These are phyloP conservation scores for Achaetomiella virescens DNA, from an alignment of 495 filamentous ascomycete species.

Conservation along the genomic window DNA sequence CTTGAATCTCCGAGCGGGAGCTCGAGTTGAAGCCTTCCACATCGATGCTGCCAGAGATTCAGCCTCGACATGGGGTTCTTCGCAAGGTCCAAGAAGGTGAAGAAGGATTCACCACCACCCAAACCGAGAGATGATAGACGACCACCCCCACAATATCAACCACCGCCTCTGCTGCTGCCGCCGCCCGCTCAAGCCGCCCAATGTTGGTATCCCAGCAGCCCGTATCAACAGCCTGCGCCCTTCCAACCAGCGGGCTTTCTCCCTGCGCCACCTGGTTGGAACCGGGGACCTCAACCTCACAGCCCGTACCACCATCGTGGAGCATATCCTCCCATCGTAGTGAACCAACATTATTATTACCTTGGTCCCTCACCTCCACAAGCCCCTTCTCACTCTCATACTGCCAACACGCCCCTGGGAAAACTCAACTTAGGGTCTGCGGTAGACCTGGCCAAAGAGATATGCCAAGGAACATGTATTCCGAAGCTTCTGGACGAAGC, in stretches of 20 bases:
- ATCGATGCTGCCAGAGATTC: constrained; percentile 8
- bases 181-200: constrained; percentile 17
- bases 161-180: constrained; percentile 18
- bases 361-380: constrained; percentile 26
- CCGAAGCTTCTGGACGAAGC: constrained; percentile 32
- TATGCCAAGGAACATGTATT: constrained; percentile 25
- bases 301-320: constrained; percentile 25
- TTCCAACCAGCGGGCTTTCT: constrained; percentile 33
- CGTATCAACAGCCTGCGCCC: constrained; percentile 19
- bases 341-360: constrained; percentile 47
- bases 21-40: not conserved
- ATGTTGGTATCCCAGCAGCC: constrained; percentile 21
- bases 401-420: constrained; percentile 21
- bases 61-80: constrained; percentile 41
- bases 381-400: constrained; percentile 12
- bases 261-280: constrained; percentile 33
- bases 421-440: constrained; percentile 36
- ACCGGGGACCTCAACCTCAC: constrained; percentile 7
- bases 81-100: constrained; percentile 39
- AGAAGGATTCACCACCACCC: constrained; percentile 21
- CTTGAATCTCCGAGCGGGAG: not conserved
- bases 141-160: constrained; percentile 13
- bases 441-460: constrained; percentile 32
- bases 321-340: constrained; percentile 36
- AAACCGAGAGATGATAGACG: constrained; percentile 13